A percentile compares a stretch with the other conserved stretches of the same genome.
Conservation (phyloP, 176 grass and related monocot genomes). For the sorghum (Sorghum bicolor) region DNA sequence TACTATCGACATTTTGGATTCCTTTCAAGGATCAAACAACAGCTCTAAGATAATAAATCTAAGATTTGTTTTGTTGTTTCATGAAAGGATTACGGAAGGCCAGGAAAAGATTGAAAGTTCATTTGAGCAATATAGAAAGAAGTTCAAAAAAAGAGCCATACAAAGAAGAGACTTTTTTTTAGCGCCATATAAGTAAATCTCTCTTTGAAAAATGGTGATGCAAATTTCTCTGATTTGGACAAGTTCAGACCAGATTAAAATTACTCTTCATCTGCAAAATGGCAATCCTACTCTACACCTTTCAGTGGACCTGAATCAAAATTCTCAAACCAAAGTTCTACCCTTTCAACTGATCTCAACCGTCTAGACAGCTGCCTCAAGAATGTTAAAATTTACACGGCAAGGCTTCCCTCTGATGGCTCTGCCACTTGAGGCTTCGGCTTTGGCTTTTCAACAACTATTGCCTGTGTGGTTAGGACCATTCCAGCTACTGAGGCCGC, state of each 20-base stretch:
- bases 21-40: too few relatives aligned
- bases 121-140: too few relatives aligned
- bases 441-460: conserved; percentile 65
- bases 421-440: conserved; percentile 31
- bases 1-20: too few relatives aligned
- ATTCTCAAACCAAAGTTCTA: conserved; percentile 24
- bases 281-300: conserved; percentile 33
- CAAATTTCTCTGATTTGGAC: conserved; percentile 6
- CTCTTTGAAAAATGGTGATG: conserved; percentile 22
- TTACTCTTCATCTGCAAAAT: conserved; percentile 26
- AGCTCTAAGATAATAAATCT: too few relatives aligned
- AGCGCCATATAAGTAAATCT: too few relatives aligned
- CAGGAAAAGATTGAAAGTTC: too few relatives aligned
- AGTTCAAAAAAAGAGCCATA: too few relatives aligned
- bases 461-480: conserved; percentile 63
- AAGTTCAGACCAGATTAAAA: conserved; percentile 36
- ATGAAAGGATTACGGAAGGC: too few relatives aligned
- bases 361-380: conserved; percentile 9
- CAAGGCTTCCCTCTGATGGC: conserved; percentile 15
- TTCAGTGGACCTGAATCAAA: conserved; percentile 14
- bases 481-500: conserved; percentile 61
- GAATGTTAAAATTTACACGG: conserved; percentile 16
- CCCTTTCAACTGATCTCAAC: conserved; percentile 1
- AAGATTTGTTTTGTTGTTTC: too few relatives aligned
- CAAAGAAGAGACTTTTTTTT: too few relatives aligned